Conservation (phyloP, 169 alveolate species). For the Eimeria tenella region DNA sequence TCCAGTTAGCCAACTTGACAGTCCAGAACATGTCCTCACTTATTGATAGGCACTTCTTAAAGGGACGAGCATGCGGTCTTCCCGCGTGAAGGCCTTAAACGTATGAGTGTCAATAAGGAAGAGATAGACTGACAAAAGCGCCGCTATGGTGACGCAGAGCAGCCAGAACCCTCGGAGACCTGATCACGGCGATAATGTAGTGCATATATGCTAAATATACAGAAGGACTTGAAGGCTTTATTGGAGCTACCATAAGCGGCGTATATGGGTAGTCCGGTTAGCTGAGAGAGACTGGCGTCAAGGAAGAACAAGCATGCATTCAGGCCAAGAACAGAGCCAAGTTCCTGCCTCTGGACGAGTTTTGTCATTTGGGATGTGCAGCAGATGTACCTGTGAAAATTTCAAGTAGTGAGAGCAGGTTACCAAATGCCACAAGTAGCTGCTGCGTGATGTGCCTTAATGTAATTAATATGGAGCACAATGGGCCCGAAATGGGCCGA, state of each 20-base stretch:
- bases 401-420: neutral
- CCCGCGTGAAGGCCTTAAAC: constrained; percentile 62
- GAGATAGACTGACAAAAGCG: constrained; percentile 41
- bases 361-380: constrained; percentile 75
- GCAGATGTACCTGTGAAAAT: constrained; percentile 69
- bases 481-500: no score
- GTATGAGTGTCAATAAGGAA: constrained; percentile 43
- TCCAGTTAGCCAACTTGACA: no score
- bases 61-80: constrained; percentile 13
- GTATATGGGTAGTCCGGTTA: constrained; percentile 66
- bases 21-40: neutral
- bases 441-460: neutral
- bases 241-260: constrained; percentile 61
- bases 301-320: constrained; percentile 69
- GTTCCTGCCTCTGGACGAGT: constrained; percentile 63
- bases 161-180: constrained; percentile 75
- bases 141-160: constrained; percentile 44
- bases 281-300: constrained; percentile 74
- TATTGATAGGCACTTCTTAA: constrained; percentile 32
- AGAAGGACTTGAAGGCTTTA: neutral
- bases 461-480: no score
- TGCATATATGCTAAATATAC: neutral
- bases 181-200: neutral
- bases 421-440: neutral
- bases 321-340: constrained; percentile 73